Evolutionary conservation across 176 grass and related monocot species (phyloP).

Genomic region (Oryza meyeriana): DNA sequence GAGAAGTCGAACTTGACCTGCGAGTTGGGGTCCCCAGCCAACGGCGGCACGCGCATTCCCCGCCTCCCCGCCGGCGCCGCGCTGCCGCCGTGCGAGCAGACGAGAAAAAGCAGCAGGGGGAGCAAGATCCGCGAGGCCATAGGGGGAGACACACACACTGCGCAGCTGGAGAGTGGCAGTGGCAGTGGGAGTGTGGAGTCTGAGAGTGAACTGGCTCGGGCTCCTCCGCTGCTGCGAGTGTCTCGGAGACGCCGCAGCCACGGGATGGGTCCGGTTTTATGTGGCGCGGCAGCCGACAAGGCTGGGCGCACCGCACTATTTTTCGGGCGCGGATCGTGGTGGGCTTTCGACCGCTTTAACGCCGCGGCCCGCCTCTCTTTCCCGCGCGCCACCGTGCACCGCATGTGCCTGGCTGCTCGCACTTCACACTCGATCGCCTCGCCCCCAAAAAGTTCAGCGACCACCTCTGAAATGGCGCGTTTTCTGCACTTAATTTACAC

Average conservation of each 20-base stretch:
- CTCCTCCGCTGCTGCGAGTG: background rate
- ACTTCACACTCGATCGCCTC: background rate
- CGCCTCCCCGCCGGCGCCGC: background rate
- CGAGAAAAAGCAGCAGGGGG: constrained; percentile 4
- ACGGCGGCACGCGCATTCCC: background rate
- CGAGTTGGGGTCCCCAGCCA: constrained; percentile 25
- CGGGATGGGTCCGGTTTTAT: constrained; percentile 31
- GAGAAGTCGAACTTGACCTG: constrained; percentile 64
- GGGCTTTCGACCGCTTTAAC: constrained; percentile 40
- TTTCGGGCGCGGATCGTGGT: constrained; percentile 40
- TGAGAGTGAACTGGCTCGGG: background rate
- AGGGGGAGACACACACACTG: background rate
- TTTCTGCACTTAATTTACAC: constrained; percentile 27
- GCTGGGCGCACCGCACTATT: constrained; percentile 33
- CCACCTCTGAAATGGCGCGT: constrained; percentile 27
- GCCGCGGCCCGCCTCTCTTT: constrained; percentile 13
- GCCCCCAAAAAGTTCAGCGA: background rate
- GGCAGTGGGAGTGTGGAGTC: constrained; percentile 24
- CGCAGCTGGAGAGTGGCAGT: background rate
- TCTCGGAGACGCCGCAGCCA: constrained; percentile 27
- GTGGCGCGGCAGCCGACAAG: constrained; percentile 31
- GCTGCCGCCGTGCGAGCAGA: background rate
- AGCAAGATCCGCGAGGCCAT: constrained; percentile 50
- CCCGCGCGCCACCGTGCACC: constrained; percentile 11
- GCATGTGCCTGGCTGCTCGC: constrained; percentile 29